Percentiles rank a stretch among this genome's conserved stretches.
Evolutionary conservation across 2,329 filamentous ascomycete genomes (phyloP).

Genomic region (Alternaria solani): DNA sequence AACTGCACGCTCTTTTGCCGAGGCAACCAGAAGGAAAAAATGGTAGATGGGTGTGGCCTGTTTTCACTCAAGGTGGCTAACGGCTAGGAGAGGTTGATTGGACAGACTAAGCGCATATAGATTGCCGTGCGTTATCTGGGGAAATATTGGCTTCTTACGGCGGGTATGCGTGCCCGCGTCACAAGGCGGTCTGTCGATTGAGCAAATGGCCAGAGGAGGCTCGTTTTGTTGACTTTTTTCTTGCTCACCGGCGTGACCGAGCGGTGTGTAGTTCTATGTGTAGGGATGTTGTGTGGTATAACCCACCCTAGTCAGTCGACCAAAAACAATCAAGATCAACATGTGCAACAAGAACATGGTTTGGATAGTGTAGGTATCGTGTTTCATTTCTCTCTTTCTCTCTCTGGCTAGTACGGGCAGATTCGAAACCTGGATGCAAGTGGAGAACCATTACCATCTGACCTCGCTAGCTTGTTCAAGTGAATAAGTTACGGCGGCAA

Average conservation of each 20-base stretch:
- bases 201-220: slow-evolving; percentile 5
- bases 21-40: background rate
- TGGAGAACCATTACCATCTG: slow-evolving; percentile 5
- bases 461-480: slow-evolving; percentile 1
- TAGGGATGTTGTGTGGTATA: slow-evolving; percentile 12
- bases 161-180: slow-evolving; percentile 1
- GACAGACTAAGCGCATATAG: slow-evolving; percentile 10
- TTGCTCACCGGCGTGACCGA: background rate
- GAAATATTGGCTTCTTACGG: slow-evolving; percentile 10
- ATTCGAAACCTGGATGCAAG: background rate
- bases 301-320: background rate
- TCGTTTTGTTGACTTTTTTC: background rate
- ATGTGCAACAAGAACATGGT: background rate
- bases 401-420: background rate
- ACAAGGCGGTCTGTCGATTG: slow-evolving; percentile 1
- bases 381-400: slow-evolving; percentile 5
- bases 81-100: slow-evolving; percentile 1
- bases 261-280: slow-evolving; percentile 7
- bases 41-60: background rate
- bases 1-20: background rate
- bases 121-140: slow-evolving; percentile 12
- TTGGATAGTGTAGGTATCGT: slow-evolving; percentile 1
- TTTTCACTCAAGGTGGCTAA: background rate
- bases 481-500: background rate
- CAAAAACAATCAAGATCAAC: slow-evolving; percentile 1